Base-by-base conservation (phyloP, 2,329 filamentous ascomycete genomes). In the Ceratocystis papillata region DNA sequence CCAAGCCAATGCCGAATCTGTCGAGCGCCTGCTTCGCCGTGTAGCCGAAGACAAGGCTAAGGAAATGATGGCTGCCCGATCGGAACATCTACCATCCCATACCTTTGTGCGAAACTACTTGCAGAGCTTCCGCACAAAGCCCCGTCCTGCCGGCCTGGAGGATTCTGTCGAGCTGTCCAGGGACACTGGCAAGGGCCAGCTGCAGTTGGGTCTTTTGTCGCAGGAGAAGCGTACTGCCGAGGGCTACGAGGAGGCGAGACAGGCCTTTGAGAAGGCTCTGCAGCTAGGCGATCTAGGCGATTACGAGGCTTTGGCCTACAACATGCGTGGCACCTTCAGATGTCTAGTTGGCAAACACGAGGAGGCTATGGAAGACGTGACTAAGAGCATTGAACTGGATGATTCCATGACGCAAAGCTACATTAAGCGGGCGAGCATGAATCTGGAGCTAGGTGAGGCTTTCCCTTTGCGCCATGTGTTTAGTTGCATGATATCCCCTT, bases 71-170 rank as follows among this genome's bases (percentile, higher is more conserved):
- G 82, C 83, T 68, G 93, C 92, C 76, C 93, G 94, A 77, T 79
- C 81, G 44, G 88, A 90, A 79, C 93, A 90, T 78, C 83, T 99
- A 63, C 94, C 94, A 22, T 96, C 92, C 77, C 88, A 94, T 37
- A 96, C 92, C 12, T 99, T 97, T 72, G 92, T 99, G 70, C 90
- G 91, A 74, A 99, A 99, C 81, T 99, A 99, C 77, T 87, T 99
- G 41, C 93, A 97, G 79, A 97, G 93, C 79, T 99, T 99, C 88
- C 88, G 94, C 68, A 81, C 86, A 67, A 89, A 88, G 79, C 81
- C 85, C 61, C 83, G 90, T 1, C 93, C 94, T 3, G 84, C 81
- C 69, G 93, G 90, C 12, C 80, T 99, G 64, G 91, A 93, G 68
- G 90, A 95, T 71, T 82, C 85, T 6, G 85, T 81, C n/a, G 90